Base-by-base conservation (phyloP, 352 stramenopile genomes). In the Plasmopara viticola region DNA sequence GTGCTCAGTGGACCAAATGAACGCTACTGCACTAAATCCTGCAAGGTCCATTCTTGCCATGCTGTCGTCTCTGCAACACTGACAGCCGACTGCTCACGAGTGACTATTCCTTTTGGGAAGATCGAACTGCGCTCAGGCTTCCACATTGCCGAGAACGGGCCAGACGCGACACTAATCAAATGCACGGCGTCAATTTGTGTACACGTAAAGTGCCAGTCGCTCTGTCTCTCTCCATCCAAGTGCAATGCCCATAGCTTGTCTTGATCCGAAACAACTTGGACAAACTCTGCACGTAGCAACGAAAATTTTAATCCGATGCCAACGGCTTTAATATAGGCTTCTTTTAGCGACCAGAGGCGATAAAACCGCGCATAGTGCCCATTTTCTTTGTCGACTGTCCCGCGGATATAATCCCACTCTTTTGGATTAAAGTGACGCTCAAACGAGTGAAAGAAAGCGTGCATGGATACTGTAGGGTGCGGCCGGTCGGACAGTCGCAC, bases 271-370 rank as follows among this genome's bases (percentile, higher is more conserved):
- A 58, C 35, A 3, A 41, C 13, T 15, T 30, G 45, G 13, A 53
- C 18, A 29, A 89, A 87, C 48, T 89, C 74, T 12, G 67, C 68
- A 38, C 77, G 74, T 39, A 76, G 53, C 18, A 91, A 46, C 13
- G 63, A 48, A 35, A 88, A 86, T 9, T 72, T 74, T n/a, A 90
- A 42, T 9, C 81, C 81, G 33, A 87, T 74, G 9, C 81, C 78
- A 13, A 90, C 47, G 5, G 81, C 78, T 38, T 92, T 90, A 41
- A 89, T 85, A 35, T 82, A 90, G 29, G 78, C 53, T 40, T 92
- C 78, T 48, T 90, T 92, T 10, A 92, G 58, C 10, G 78, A 87
- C 81, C 81, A 90, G 14, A 89, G 66, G 9, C 52, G 60, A 57
- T 88, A 88, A 48, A 90, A 87, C 14, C 63, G 45, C 6, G 48